phyloP scores from a whole-genome alignment of 257 asterid species.

The Paulownia fortunei region DNA sequence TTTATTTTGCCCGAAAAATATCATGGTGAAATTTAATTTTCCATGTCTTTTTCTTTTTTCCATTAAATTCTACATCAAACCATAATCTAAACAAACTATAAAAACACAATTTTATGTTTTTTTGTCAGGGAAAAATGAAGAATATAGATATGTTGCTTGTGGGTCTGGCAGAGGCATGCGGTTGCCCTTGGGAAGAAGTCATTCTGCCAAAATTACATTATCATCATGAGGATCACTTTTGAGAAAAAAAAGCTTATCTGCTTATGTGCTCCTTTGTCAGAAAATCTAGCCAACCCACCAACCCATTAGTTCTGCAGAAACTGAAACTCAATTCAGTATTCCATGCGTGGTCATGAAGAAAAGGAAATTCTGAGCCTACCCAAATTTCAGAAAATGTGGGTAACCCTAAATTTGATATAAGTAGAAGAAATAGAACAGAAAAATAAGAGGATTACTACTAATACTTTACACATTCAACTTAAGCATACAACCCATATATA shows the following conservation, averaged over 20 bases:
- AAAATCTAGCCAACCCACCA: conserved; percentile 25
- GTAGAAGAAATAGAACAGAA: background rate
- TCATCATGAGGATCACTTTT: conserved; percentile 17
- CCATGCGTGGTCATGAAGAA: conserved; percentile 23
- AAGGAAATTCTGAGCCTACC: conserved; percentile 20
- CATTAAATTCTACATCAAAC: background rate
- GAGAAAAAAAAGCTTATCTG: conserved; percentile 16
- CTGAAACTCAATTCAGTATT: background rate
- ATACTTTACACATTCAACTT: too few species aligned
- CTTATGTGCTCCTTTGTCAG: conserved; percentile 7
- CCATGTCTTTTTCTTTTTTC: background rate
- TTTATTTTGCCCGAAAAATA: too few species aligned
- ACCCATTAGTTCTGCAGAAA: conserved; percentile 5
- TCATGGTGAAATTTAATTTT: background rate
- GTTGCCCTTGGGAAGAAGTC: conserved; percentile 37
- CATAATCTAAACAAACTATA: background rate
- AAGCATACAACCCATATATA: too few species aligned
- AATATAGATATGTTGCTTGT: background rate
- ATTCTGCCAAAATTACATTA: conserved; percentile 29
- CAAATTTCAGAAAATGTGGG: conserved; percentile 19
- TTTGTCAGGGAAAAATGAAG: background rate
- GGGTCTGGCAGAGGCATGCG: background rate
- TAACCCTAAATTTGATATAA: background rate
- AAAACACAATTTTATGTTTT: background rate
- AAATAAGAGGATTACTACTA: background rate